phyloP scores from a whole-genome alignment of 345 rosid genomes.

The Cochlearia excelsa region DNA sequence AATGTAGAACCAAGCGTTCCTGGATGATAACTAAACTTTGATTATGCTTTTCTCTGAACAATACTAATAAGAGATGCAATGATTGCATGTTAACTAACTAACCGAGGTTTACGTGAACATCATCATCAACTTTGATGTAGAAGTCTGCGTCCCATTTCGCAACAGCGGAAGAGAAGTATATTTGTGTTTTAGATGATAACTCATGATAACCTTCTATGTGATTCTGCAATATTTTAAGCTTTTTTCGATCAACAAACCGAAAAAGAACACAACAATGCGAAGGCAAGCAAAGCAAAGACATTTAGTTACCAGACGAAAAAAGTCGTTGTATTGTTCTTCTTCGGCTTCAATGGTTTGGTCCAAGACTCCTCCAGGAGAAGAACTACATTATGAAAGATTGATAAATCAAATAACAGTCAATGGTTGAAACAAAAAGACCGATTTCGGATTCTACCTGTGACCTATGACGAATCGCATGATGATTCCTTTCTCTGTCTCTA shows the following conservation, averaged over 20 bases:
- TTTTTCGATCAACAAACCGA: slow-evolving; percentile 24
- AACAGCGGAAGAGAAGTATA: slow-evolving; percentile 76
- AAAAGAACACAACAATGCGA: slow-evolving; percentile 5
- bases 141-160: slow-evolving; percentile 88
- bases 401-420: slow-evolving; percentile 18
- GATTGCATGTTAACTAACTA: slow-evolving; percentile 36
- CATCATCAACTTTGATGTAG: slow-evolving; percentile 83
- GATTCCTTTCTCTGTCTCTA: slow-evolving; percentile 82
- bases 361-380: slow-evolving; percentile 61
- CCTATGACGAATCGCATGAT: slow-evolving; percentile 82
- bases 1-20: slow-evolving; percentile 58
- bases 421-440: slow-evolving; percentile 57
- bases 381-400: slow-evolving; percentile 8
- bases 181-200: slow-evolving; percentile 71
- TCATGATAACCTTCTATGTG: slow-evolving; percentile 85
- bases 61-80: not conserved
- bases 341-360: slow-evolving; percentile 70
- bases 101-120: slow-evolving; percentile 96
- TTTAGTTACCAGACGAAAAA: slow-evolving; percentile 53
- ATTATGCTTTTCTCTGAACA: slow-evolving; percentile 16
- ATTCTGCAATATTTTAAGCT: slow-evolving; percentile 42
- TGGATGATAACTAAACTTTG: slow-evolving; percentile 30
- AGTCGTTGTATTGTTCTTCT: slow-evolving; percentile 62
- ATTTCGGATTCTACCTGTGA: slow-evolving; percentile 64
- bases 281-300: not conserved